phyloP scores from a whole-genome alignment of 164 flowering plant species.

The Pachysandra terminalis region DNA sequence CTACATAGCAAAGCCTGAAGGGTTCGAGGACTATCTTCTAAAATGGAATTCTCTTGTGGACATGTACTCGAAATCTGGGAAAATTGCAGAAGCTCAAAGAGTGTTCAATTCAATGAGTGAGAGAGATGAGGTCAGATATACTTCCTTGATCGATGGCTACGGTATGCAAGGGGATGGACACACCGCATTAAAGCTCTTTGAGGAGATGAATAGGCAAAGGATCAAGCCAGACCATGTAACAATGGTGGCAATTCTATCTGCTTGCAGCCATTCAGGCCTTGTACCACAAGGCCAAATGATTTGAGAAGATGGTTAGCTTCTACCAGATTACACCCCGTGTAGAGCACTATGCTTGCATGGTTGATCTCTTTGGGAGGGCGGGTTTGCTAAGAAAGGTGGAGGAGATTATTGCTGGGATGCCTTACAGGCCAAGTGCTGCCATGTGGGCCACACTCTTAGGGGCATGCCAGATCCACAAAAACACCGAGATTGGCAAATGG shows the following conservation, averaged over 20 bases:
- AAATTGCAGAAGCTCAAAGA: slow-evolving; percentile 8
- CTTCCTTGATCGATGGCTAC: slow-evolving; percentile 6
- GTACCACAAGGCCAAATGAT: neutral
- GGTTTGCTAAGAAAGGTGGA: slow-evolving; percentile 43
- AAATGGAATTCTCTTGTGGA: slow-evolving; percentile 9
- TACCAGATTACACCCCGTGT: slow-evolving; percentile 1
- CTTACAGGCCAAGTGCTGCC: slow-evolving; percentile 40
- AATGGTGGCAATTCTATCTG: slow-evolving; percentile 1
- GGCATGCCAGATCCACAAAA: slow-evolving; percentile 45
- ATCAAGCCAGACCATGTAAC: slow-evolving; percentile 10
- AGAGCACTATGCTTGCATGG: slow-evolving; percentile 6
- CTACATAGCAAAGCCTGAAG: slow-evolving; percentile 5
- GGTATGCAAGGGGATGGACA: slow-evolving; percentile 8
- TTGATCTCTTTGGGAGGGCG: slow-evolving; percentile 57
- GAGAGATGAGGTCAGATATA: slow-evolving; percentile 4
- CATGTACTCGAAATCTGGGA: slow-evolving; percentile 14
- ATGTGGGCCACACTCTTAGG: slow-evolving; percentile 65
- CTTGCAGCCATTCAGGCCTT: slow-evolving; percentile 12
- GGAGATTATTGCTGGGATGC: slow-evolving; percentile 42
- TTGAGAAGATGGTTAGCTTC: neutral
- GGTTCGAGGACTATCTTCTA: slow-evolving; percentile 5
- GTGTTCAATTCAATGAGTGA: slow-evolving; percentile 1
- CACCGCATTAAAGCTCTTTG: slow-evolving; percentile 4
- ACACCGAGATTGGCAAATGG: slow-evolving; percentile 54
- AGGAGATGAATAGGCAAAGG: neutral